Evolutionary conservation across 805 yeast genomes (phyloP), one percentile per base, ranked within the genome.

Genomic region (Komagataella mondaviorum): DNA sequence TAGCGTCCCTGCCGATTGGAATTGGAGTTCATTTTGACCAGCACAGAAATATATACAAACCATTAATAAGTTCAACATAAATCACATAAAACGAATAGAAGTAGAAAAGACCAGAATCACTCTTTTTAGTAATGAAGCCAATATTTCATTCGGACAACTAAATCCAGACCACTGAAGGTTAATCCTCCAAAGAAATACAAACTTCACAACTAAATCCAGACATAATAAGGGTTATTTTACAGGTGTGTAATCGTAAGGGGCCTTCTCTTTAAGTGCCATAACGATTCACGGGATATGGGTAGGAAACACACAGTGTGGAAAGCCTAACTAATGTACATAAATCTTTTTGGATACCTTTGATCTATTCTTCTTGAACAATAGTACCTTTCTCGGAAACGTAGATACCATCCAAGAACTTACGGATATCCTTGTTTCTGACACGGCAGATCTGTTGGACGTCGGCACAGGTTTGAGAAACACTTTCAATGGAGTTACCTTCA

Each of bases 371-470:
- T 18, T 45, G 47, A 45, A 45, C 85, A 70, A 91, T 79, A 72
- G 78, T 77, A 69, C 96, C 96, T 77, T 85, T 86, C 78, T 86
- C 95, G 63, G 97, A 90, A 67, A 91, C 99, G 76, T 91, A 91
- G 79, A 91, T 90, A 89, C 99, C 99, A 76, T 95, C 99, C 82
- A 93, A 86, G 84, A 91, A 91, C 83, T 91, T 91, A 80, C 99
- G 88, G 90, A 93, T 91, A 93, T 91, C 99, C 91, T 93, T 93
- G 93, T 91, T 91, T 82, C 96, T 87, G 71, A 89, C 98, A 75
- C 95, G 83, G 82, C 97, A 89, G 75, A 81, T 81, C 80, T 91
- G 98, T 78, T 91, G 96, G 67, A 93, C 81, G 71, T 89, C 96
- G 68, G 99, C 99, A 75, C 96, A 93, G 70, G 89, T 86, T 79